Base-by-base conservation (phyloP, 257 asterid species). In the Solanum corneliomulleri region DNA sequence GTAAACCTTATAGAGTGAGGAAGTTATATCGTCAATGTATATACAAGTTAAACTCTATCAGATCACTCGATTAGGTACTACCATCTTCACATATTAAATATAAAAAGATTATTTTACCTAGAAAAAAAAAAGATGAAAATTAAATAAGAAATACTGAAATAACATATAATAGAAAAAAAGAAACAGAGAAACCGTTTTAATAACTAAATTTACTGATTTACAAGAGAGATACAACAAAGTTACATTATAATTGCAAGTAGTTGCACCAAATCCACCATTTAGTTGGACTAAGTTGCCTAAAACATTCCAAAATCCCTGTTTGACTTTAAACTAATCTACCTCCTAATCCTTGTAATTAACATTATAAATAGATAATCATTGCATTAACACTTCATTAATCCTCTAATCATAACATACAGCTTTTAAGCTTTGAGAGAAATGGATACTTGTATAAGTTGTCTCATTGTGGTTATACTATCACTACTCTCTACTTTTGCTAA, bases 241-340 rank as follows among this genome's bases (percentile, higher is more conserved):
- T 27, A 66, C 74, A 66, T 27, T 37, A 16, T 11, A 3, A 85
- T 71, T 23, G 77, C 88, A 56, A 92, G 90, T 90, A 86, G 93
- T 86, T 93, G 89, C 90, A 92, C 92, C 93, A 87, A 91, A 84
- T 87, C 93, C 93, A 84, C 60, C 80, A 12, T 81, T 3, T 83
- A 72, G 92, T 89, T 90, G 94, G 93, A 92, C 92, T 88, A 74
- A 56, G 86, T 88, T 91, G 76, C 66, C 82, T 82, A 25, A 87
- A 23, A 76, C 72, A 75, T 80, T 86, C 86, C 89, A 89, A n/a
- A 47, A 9, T 71, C 60, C 39, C 41, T 88, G 66, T 90, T 88
- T 87, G 87, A 90, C 90, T 86, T 87, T 33, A 44, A 84, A 52
- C 88, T 88, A 68, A 85, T 75, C 82, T 42, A 1, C 23, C 14